Evolutionary conservation across 371 early-diverging fungal genomes (phyloP), one percentile per base, ranked within the genome.

Genomic region (Syncephalastrum contaminatum): DNA sequence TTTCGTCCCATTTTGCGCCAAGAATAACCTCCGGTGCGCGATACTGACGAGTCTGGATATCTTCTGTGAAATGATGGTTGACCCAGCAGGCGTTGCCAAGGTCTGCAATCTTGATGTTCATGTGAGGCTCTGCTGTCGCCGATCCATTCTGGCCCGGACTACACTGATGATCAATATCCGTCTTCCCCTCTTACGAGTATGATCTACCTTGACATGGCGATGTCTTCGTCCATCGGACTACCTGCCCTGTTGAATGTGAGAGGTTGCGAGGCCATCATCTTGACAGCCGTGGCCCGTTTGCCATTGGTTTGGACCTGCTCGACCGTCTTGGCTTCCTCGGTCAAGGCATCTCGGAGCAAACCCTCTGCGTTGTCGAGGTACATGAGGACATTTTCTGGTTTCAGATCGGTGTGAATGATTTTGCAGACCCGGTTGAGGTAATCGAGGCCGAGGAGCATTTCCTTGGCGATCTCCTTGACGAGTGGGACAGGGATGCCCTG

Each of bases 1-100:
- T 85, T 16, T 86, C 72, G 52, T 91, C 89, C 89, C 97, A 99
- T 40, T 84, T 80, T n/a, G 88, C 86, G 3, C 99, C 99, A 2
- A 98, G 67, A 45, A 98, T 95, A 6, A 96, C 98, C 69, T 99
- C 99, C 12, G 99, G 99, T 2, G 95, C 88, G 46, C 99, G 88
- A 60, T 99, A 99, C 71, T 97, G 99, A 50, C 99, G 87, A 21
- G 99, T 98, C 66, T 97, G 98, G 54, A 99, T 97, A 70, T 97
- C 97, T 56, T 90, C 89, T 0, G 96, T 95, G 56, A 95, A 96
- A 64, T 96, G 96, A 58, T 94, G 88, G 64, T 96, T 82, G 3
- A 88, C 86, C 94, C 95, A 96, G 65, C 95, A 96, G n/a, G 99
- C 95, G 63, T 97, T 98, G 15, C 99, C 98, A 41, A 98, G 79